Conservation (phyloP, 208 protist species). For the Wallacemonas sp. region DNA sequence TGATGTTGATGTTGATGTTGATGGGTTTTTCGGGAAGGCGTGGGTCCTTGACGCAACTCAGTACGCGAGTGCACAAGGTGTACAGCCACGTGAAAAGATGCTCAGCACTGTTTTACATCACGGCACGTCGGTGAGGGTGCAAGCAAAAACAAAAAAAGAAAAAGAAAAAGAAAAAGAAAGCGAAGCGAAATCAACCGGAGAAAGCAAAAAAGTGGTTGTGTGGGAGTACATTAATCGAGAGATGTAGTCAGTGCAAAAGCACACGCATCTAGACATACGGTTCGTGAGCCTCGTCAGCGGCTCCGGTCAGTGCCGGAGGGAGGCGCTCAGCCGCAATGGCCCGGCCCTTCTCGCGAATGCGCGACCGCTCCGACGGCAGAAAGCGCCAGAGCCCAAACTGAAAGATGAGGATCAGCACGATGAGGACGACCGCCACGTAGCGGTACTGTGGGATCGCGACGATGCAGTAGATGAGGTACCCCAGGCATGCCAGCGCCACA, state of each 20-base stretch:
- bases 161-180: constrained; percentile 22
- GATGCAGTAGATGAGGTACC: constrained; percentile 39
- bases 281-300: neutral
- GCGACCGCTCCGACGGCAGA: constrained; percentile 28
- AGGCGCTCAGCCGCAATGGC: constrained; percentile 18
- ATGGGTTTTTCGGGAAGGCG: no score
- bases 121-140: no score
- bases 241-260: no score
- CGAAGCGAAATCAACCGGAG: neutral
- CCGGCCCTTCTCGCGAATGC: constrained; percentile 14
- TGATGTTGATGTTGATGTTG: no score
- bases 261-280: neutral
- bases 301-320: neutral
- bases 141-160: no score
- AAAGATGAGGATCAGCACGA: constrained; percentile 28
- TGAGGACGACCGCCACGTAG: constrained; percentile 34
- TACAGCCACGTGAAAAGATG: no score
- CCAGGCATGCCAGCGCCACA: neutral
- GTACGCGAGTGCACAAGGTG: no score
- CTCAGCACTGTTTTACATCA: no score
- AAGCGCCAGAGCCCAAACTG: constrained; percentile 36
- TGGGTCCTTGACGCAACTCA: no score
- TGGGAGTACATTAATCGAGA: no score
- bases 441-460: constrained; percentile 33
- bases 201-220: neutral